A percentile compares a stretch with the other conserved stretches of the same genome.
phyloP scores from a whole-genome alignment of 164 flowering plant genomes.

The Protea cynaroides region DNA sequence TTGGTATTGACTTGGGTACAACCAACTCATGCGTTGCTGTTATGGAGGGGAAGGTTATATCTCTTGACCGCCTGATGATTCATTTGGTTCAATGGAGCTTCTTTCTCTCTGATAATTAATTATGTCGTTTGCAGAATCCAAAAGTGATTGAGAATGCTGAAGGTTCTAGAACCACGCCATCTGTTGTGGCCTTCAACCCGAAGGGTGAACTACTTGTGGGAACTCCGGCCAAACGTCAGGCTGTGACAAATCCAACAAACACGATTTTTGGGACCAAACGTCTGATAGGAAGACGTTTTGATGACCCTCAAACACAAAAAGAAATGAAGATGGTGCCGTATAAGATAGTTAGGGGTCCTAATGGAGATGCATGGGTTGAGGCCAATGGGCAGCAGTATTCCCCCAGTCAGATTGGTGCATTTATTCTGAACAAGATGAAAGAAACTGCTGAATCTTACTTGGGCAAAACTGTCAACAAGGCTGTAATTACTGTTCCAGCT shows the following conservation, averaged over 20 bases:
- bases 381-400: slow-evolving; percentile 63
- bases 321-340: slow-evolving; percentile 78
- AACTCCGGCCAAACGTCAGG: slow-evolving; percentile 73
- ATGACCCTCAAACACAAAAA: slow-evolving; percentile 62
- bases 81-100: background rate
- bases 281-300: slow-evolving; percentile 57
- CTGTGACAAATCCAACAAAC: slow-evolving; percentile 67
- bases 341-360: slow-evolving; percentile 59
- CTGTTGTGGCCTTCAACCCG: slow-evolving; percentile 60
- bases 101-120: background rate
- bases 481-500: slow-evolving; percentile 77
- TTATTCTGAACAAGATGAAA: slow-evolving; percentile 63
- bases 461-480: slow-evolving; percentile 49
- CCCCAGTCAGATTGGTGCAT: slow-evolving; percentile 65
- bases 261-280: slow-evolving; percentile 69
- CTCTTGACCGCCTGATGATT: too few species aligned
- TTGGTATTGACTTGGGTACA: slow-evolving; percentile 86
- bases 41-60: slow-evolving; percentile 74
- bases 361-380: slow-evolving; percentile 85
- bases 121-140: slow-evolving; percentile 34
- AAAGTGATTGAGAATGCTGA: slow-evolving; percentile 75
- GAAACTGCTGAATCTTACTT: slow-evolving; percentile 72
- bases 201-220: slow-evolving; percentile 70
- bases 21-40: slow-evolving; percentile 79
- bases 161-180: slow-evolving; percentile 68